Evolutionary conservation across 345 rosid genomes (phyloP).

Genomic region (Turritis glabra): DNA sequence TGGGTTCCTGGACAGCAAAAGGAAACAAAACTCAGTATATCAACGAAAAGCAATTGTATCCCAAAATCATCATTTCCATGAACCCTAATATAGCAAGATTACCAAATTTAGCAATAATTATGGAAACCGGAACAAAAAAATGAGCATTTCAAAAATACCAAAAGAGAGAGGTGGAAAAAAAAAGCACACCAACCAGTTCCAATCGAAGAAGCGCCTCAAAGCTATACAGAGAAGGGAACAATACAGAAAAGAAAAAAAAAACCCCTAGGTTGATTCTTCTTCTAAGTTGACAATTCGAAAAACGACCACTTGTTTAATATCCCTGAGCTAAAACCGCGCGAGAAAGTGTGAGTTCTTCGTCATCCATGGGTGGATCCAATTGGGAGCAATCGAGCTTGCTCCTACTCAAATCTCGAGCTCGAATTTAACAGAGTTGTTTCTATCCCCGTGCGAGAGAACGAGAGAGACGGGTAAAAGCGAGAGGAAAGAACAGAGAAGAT

Average conservation of each 20-base stretch:
- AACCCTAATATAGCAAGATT: conserved; percentile 21
- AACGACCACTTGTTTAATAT: background rate
- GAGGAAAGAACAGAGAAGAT: conserved; percentile 16
- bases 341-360: conserved; percentile 22
- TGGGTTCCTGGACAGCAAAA: background rate
- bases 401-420: conserved; percentile 13
- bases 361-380: conserved; percentile 29
- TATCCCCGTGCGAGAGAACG: conserved; percentile 19
- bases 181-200: conserved; percentile 11
- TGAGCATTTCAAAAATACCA: conserved; percentile 20
- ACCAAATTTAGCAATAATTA: background rate
- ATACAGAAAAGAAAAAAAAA: background rate
- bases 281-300: conserved; percentile 12
- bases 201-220: conserved; percentile 16
- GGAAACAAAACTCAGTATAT: no score
- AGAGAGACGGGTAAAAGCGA: conserved; percentile 20
- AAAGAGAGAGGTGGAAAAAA: background rate
- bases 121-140: background rate
- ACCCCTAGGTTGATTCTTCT: background rate
- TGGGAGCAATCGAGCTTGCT: background rate
- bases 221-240: background rate
- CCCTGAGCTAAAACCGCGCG: conserved; percentile 11
- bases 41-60: background rate
- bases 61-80: background rate
- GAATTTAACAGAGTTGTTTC: background rate